Evolutionary conservation across 2,329 filamentous ascomycete genomes (phyloP).

Genomic region (Pyrenophora seminiperda): DNA sequence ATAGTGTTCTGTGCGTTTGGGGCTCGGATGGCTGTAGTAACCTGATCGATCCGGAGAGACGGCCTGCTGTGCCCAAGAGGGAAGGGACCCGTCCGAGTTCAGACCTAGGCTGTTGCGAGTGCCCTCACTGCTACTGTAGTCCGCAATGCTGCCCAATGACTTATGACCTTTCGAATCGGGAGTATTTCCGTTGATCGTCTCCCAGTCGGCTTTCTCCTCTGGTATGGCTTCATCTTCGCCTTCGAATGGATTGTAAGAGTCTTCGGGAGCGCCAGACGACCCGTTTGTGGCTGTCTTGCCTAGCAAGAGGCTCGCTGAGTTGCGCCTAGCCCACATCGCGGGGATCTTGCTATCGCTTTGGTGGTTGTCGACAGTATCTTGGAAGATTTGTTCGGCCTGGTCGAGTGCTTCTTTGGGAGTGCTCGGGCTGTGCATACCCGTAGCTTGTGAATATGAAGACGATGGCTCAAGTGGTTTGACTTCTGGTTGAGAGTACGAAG

Average conservation of each 20-base stretch:
- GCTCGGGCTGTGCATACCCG: constrained; percentile 12
- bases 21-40: constrained; percentile 38
- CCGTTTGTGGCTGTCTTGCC: constrained; percentile 14
- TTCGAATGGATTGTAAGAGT: background rate
- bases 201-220: constrained; percentile 42
- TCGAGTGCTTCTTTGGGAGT: constrained; percentile 38
- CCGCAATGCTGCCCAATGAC: constrained; percentile 40
- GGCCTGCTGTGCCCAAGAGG: constrained; percentile 17
- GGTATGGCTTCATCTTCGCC: constrained; percentile 10
- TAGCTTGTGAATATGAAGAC: constrained; percentile 37
- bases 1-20: constrained; percentile 25
- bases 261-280: constrained; percentile 8
- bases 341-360: constrained; percentile 29
- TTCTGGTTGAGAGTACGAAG: constrained; percentile 31
- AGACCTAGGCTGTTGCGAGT: constrained; percentile 27
- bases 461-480: constrained; percentile 22
- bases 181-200: constrained; percentile 37
- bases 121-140: constrained; percentile 40
- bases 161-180: constrained; percentile 15
- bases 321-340: constrained; percentile 40
- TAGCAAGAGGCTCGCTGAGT: constrained; percentile 35
- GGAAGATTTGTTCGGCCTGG: constrained; percentile 40
- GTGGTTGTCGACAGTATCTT: constrained; percentile 14
- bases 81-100: constrained; percentile 14
- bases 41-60: constrained; percentile 18